Conservation (phyloP, 805 yeast species). For the Starmera quercuum region DNA sequence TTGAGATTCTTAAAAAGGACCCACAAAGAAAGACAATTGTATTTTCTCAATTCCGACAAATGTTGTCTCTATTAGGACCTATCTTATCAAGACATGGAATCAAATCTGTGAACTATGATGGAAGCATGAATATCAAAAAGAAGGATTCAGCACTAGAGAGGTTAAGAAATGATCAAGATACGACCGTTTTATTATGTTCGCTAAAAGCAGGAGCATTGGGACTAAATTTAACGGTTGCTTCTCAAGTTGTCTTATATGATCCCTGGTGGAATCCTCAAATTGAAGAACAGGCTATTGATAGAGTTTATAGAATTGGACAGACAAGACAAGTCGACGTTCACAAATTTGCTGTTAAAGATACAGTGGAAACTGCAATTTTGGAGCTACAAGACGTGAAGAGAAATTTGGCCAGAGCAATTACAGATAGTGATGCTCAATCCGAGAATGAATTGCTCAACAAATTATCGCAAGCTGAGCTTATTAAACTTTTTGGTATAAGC, state of each 20-base stretch:
- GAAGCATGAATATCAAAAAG: slow-evolving; percentile 21
- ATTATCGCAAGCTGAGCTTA: not conserved
- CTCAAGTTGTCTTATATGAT: slow-evolving; percentile 79
- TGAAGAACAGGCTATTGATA: slow-evolving; percentile 84
- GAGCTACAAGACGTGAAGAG: slow-evolving; percentile 75
- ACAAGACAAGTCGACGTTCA: slow-evolving; percentile 59
- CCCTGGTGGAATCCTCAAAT: slow-evolving; percentile 96
- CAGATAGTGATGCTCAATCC: slow-evolving; percentile 48
- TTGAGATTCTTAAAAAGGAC: slow-evolving; percentile 25
- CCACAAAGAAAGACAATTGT: slow-evolving; percentile 33
- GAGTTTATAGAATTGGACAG: slow-evolving; percentile 92
- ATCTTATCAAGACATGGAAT: slow-evolving; percentile 23
- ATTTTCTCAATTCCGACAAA: slow-evolving; percentile 34
- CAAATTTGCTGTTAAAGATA: slow-evolving; percentile 66
- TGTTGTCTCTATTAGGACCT: slow-evolving; percentile 24
- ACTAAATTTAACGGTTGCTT: slow-evolving; percentile 74
- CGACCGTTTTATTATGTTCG: slow-evolving; percentile 51
- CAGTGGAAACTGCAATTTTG: slow-evolving; percentile 81
- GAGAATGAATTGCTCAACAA: slow-evolving; percentile 1
- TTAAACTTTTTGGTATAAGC: slow-evolving; percentile 2
- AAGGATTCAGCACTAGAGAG: slow-evolving; percentile 23
- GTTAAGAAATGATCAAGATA: slow-evolving; percentile 21
- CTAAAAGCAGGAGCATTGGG: slow-evolving; percentile 94
- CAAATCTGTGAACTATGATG: slow-evolving; percentile 26
- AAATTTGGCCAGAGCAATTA: slow-evolving; percentile 64